Conservation (phyloP, 2,329 filamentous ascomycete genomes). For the Diaporthe amygdali region DNA sequence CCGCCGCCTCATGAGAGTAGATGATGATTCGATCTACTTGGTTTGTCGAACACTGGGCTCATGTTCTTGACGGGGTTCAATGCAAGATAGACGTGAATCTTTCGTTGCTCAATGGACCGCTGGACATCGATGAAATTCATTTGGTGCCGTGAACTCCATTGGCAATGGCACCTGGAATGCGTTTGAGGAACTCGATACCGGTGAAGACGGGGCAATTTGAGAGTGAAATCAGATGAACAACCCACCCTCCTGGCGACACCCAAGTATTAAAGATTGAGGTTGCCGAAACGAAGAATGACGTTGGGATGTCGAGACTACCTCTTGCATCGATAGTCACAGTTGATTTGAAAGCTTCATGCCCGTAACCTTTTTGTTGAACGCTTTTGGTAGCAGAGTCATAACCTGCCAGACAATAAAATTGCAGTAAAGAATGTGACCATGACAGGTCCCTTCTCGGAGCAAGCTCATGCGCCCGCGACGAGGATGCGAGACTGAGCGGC, state of each 20-base stretch:
- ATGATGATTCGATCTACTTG: neutral
- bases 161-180: neutral
- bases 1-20: neutral
- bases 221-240: neutral
- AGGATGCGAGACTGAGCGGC: neutral
- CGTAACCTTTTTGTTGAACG: neutral
- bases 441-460: neutral
- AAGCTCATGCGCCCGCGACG: neutral
- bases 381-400: no score
- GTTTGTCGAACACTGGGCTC: no score
- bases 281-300: neutral
- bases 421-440: neutral
- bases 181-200: neutral
- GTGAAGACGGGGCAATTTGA: neutral
- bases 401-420: neutral
- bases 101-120: neutral
- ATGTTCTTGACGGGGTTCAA: neutral
- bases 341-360: neutral
- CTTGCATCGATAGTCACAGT: neutral
- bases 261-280: neutral
- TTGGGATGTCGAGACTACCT: no score
- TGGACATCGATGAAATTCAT: neutral
- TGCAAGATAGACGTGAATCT: neutral
- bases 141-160: neutral
- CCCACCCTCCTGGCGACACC: neutral